Evolutionary conservation across 306 rosid species (phyloP).

Genomic region (Fagus sylvatica): DNA sequence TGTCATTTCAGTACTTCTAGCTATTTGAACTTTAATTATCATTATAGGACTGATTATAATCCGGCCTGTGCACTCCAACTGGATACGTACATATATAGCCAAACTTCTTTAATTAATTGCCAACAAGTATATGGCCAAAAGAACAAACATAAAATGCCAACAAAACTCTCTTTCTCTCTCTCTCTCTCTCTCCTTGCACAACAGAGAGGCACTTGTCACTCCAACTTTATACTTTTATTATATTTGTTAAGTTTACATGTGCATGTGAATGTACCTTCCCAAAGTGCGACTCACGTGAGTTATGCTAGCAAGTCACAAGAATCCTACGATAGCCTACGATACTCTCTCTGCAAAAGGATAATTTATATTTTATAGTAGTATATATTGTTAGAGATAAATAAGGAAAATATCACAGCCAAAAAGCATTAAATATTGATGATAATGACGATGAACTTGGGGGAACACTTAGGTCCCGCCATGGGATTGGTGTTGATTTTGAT

Average conservation of each 20-base stretch:
- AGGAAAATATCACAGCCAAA: not conserved
- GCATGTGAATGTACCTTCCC: slow-evolving; percentile 99
- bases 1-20: too few relatives aligned
- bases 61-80: too few relatives aligned
- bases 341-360: slow-evolving; percentile 16
- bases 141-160: not conserved
- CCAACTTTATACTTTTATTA: slow-evolving; percentile 60
- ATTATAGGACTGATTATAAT: too few relatives aligned
- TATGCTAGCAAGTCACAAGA: slow-evolving; percentile 67
- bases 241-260: slow-evolving; percentile 57
- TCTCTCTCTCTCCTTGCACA: not conserved
- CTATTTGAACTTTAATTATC: too few relatives aligned
- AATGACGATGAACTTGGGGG: not conserved
- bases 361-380: not conserved
- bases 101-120: slow-evolving; percentile 48
- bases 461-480: too few relatives aligned
- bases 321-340: slow-evolving; percentile 25
- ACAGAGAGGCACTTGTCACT: slow-evolving; percentile 55
- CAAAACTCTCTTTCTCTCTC: slow-evolving; percentile 26
- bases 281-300: slow-evolving; percentile 90
- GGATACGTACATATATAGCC: not conserved
- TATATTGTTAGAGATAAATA: not conserved
- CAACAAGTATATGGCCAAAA: slow-evolving; percentile 17
- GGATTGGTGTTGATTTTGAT: too few relatives aligned
- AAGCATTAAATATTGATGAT: not conserved